phyloP scores from a whole-genome alignment of 768 basidiomycete species.

The Lactarius sanguifluus region DNA sequence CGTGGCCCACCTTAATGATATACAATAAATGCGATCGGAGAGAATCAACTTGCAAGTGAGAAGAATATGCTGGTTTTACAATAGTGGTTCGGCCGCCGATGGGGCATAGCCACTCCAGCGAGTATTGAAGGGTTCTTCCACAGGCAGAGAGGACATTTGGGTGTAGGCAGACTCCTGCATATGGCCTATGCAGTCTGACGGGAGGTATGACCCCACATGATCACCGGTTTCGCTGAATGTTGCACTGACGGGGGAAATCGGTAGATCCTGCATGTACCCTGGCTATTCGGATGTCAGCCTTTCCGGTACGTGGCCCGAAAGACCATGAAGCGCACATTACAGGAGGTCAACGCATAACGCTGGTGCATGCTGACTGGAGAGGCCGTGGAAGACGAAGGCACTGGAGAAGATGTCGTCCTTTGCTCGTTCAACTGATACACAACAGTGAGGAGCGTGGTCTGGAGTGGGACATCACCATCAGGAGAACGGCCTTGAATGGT shows the following conservation, averaged over 20 bases:
- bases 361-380: constrained; percentile 26
- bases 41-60: constrained; percentile 15
- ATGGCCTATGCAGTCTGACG: constrained; percentile 15
- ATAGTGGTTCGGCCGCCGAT: constrained; percentile 13
- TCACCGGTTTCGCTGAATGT: constrained; percentile 29
- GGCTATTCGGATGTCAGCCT: constrained; percentile 24
- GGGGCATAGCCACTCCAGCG: constrained; percentile 27
- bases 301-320: not conserved
- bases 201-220: constrained; percentile 21
- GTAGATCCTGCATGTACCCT: constrained; percentile 29
- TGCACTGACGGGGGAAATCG: constrained; percentile 31
- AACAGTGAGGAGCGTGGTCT: constrained; percentile 32
- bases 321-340: constrained; percentile 23
- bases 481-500: constrained; percentile 19
- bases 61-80: constrained; percentile 19
- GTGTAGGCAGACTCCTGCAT: constrained; percentile 21
- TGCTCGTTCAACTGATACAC: constrained; percentile 33
- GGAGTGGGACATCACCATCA: constrained; percentile 20
- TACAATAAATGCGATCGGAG: constrained; percentile 28
- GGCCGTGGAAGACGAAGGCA: constrained; percentile 24
- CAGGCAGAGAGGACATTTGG: constrained; percentile 13
- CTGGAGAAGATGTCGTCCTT: constrained; percentile 20
- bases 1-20: constrained; percentile 27
- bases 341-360: constrained; percentile 22
- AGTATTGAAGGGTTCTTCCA: constrained; percentile 25